phyloP scores from a whole-genome alignment of 495 filamentous ascomycete species.

The Friedmanniomyces simplex region DNA sequence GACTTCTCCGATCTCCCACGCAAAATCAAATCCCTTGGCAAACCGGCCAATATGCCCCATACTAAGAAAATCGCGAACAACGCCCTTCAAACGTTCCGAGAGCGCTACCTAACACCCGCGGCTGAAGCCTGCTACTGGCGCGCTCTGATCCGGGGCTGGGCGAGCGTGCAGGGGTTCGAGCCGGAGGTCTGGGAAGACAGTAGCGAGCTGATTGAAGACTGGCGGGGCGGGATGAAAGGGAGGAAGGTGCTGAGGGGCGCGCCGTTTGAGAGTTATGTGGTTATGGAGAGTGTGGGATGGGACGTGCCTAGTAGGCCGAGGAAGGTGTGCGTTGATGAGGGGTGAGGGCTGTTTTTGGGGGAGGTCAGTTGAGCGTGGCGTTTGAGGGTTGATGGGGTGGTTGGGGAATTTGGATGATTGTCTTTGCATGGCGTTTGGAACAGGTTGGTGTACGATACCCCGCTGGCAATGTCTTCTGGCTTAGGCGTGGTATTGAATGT shows the following conservation, averaged over 20 bases:
- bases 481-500: too few species aligned
- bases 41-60: constrained; percentile 1
- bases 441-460: too few species aligned
- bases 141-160: constrained; percentile 20
- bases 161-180: constrained; percentile 13
- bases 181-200: constrained; percentile 1
- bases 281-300: constrained; percentile 15
- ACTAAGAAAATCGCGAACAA: constrained; percentile 23
- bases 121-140: constrained; percentile 29
- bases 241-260: constrained; percentile 2
- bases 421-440: too few species aligned
- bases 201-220: background rate
- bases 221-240: background rate
- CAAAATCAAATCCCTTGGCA: constrained; percentile 17
- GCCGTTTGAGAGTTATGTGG: constrained; percentile 17
- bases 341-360: background rate
- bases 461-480: too few species aligned
- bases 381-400: too few species aligned
- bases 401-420: too few species aligned
- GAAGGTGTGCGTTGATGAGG: constrained; percentile 5
- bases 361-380: too few species aligned
- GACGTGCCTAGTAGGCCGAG: constrained; percentile 6
- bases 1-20: constrained; percentile 24
- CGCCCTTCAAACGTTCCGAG: constrained; percentile 19
- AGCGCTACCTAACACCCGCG: constrained; percentile 27